phyloP scores from a whole-genome alignment of 169 alveolate species.

The Cryptosporidium ubiquitum region DNA sequence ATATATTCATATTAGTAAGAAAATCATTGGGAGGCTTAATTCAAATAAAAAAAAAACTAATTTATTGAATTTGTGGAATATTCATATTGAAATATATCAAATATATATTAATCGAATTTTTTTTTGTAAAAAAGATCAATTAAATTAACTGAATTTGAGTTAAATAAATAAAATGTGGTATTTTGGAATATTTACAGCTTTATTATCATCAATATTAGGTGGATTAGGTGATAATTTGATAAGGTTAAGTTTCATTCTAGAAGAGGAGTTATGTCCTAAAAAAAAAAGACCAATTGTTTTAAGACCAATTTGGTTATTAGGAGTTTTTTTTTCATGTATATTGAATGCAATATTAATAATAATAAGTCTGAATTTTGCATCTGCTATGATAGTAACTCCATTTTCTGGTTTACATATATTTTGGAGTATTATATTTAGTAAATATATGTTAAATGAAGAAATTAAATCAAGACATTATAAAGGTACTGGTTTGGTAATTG shows the following conservation, averaged over 20 bases:
- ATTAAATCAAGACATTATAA: constrained; percentile 27
- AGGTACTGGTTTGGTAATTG: constrained; percentile 40
- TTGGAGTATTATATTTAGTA: constrained; percentile 60
- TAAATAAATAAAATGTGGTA: constrained; percentile 38
- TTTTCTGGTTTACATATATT: constrained; percentile 71
- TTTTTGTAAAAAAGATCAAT: no score
- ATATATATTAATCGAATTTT: no score
- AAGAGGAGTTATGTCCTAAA: neutral
- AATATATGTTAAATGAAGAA: constrained; percentile 36
- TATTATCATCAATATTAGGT: constrained; percentile 47
- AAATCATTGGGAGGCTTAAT: no score
- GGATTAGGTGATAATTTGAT: constrained; percentile 66
- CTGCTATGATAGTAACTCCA: constrained; percentile 67
- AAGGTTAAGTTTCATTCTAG: constrained; percentile 38
- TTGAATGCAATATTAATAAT: constrained; percentile 45
- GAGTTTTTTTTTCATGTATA: constrained; percentile 47
- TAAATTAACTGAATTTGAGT: neutral
- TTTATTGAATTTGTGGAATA: no score
- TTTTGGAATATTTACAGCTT: constrained; percentile 53
- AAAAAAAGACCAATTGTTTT: constrained; percentile 49
- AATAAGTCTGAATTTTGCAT: constrained; percentile 51
- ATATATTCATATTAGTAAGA: no score
- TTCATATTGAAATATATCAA: no score
- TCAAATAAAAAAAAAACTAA: neutral
- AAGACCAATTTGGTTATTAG: constrained; percentile 70